Conservation (phyloP, 83 land plant species). For the Thuja plicata region DNA sequence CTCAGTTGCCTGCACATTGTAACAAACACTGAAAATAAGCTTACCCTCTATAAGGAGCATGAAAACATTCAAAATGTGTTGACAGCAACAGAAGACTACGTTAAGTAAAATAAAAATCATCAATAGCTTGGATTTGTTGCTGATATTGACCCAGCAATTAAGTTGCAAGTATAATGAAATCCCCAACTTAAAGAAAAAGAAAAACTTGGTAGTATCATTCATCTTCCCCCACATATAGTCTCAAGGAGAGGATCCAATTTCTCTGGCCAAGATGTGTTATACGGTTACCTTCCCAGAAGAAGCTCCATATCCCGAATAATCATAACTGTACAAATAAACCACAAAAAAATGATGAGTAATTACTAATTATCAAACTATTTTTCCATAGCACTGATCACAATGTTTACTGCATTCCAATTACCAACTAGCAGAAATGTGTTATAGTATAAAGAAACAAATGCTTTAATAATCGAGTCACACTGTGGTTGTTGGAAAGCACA, state of each 20-base stretch:
- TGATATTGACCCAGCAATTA: not conserved
- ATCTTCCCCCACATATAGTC: not conserved
- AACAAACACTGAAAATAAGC: not conserved
- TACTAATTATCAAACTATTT: not conserved
- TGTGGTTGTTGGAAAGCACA: not conserved
- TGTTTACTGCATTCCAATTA: not conserved
- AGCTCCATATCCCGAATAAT: constrained; percentile 81
- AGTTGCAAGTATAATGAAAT: not conserved
- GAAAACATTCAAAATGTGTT: not conserved
- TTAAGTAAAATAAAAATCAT: not conserved
- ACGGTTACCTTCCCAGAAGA: constrained; percentile 61
- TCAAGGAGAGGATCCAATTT: not conserved
- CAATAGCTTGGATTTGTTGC: not conserved
- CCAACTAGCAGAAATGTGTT: not conserved
- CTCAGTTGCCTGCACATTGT: constrained; percentile 55
- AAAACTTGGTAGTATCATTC: not conserved
- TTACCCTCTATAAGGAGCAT: not conserved
- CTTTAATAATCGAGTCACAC: not conserved
- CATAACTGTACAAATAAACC: constrained; percentile 48
- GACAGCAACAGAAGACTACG: not conserved
- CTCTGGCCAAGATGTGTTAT: not conserved
- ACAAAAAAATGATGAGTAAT: constrained; percentile 1
- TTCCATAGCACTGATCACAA: not conserved
- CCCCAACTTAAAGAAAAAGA: not conserved
- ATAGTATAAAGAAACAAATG: not conserved